Conservation (phyloP, 306 rosid species). For the Rubus parviflorus region DNA sequence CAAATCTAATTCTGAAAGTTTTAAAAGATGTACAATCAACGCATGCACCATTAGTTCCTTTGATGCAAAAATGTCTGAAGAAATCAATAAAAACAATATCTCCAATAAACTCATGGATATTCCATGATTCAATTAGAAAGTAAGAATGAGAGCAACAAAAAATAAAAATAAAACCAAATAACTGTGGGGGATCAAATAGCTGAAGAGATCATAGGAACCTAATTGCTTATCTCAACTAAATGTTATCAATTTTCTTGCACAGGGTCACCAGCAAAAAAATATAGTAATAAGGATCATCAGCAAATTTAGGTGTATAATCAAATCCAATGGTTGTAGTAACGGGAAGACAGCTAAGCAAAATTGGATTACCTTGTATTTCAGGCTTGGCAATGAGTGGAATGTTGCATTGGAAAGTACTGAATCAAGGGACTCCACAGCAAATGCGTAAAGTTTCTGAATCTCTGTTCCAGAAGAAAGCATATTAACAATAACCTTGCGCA, state of each 20-base stretch:
- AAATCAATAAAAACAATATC: neutral
- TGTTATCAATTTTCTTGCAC: neutral
- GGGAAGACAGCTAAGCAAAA: neutral
- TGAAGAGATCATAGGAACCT: conserved; percentile 3
- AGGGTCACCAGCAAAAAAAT: neutral
- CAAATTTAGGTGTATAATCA: neutral
- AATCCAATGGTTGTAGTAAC: neutral
- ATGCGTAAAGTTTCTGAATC: conserved; percentile 81
- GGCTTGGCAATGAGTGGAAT: conserved; percentile 32
- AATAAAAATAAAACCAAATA: neutral
- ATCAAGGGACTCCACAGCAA: conserved; percentile 73
- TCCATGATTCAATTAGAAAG: neutral
- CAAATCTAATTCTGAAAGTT: conserved; percentile 52
- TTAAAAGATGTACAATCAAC: neutral
- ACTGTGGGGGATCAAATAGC: neutral
- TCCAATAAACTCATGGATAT: neutral
- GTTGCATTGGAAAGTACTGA: conserved; percentile 42
- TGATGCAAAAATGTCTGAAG: neutral
- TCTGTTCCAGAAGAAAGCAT: conserved; percentile 97
- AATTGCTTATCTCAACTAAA: neutral
- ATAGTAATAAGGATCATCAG: neutral
- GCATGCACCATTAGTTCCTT: neutral
- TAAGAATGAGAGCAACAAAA: neutral
- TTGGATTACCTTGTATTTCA: conserved; percentile 48
- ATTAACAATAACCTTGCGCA: conserved; percentile 89